A percentile compares a stretch with the other conserved stretches of the same genome.
Conservation (phyloP, 495 filamentous ascomycete species). For the Aspergillus conjunctus region DNA sequence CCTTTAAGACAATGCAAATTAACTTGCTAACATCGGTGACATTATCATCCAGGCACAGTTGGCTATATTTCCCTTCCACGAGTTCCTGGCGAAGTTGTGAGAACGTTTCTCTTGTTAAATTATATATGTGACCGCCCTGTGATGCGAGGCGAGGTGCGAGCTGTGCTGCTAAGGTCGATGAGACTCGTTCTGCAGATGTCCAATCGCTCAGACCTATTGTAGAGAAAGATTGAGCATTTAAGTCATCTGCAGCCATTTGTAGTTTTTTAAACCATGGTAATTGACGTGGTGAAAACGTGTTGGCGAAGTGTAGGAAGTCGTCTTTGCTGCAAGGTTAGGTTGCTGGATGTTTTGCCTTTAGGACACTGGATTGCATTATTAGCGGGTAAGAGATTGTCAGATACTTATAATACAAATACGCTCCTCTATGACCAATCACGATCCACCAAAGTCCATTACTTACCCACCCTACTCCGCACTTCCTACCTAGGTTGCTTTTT, state of each 20-base stretch:
- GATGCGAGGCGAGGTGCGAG: conserved; percentile 53
- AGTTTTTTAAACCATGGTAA: conserved; percentile 25
- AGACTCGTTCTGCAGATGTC: conserved; percentile 50
- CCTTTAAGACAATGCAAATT: conserved; percentile 78
- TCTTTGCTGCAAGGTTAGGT: neutral
- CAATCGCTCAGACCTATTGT: conserved; percentile 23
- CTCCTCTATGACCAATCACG: neutral
- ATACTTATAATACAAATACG: neutral
- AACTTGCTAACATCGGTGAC: conserved; percentile 77
- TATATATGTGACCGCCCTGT: conserved; percentile 44
- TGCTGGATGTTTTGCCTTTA: too few species aligned
- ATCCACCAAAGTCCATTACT: neutral
- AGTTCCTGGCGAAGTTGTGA: conserved; percentile 67
- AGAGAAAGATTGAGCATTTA: conserved; percentile 22
- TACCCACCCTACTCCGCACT: neutral
- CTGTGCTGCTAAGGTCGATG: conserved; percentile 70
- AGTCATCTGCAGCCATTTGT: conserved; percentile 33
- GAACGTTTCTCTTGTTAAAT: conserved; percentile 57
- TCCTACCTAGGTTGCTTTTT: neutral
- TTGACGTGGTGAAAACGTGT: neutral
- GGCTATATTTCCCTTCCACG: conserved; percentile 47
- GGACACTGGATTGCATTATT: too few species aligned
- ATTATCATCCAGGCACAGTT: conserved; percentile 58
- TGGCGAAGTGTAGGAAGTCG: neutral
- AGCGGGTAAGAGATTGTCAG: neutral